These are phyloP conservation scores for Pleoardoris graminearum DNA, from an alignment of 2,329 filamentous ascomycete species.

Conservation along the genomic window DNA sequence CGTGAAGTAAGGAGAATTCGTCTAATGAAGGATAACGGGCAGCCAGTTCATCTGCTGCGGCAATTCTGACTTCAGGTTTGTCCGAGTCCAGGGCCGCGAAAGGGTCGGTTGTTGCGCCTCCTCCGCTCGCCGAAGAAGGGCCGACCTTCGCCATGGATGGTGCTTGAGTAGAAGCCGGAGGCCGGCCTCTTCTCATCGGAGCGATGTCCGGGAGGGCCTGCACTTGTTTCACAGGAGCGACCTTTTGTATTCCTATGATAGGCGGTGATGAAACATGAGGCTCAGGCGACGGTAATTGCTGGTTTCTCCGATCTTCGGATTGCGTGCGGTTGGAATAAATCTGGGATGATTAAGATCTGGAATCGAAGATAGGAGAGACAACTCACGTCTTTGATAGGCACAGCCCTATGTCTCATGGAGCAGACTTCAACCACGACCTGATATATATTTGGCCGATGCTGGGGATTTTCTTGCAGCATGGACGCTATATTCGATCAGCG, in stretches of 20 bases:
- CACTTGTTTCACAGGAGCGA: conserved; percentile 71
- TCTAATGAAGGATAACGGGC: conserved; percentile 87
- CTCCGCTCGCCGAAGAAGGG: conserved; percentile 71
- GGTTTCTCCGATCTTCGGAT: conserved; percentile 64
- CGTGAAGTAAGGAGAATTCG: conserved; percentile 87
- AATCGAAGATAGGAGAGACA: neutral
- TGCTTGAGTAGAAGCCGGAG: conserved; percentile 58
- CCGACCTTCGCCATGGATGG: conserved; percentile 56
- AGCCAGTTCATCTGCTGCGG: conserved; percentile 76
- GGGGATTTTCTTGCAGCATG: conserved; percentile 86
- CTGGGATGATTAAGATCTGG: conserved; percentile 37
- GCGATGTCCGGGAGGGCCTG: conserved; percentile 83
- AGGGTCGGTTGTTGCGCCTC: conserved; percentile 74
- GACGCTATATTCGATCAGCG: conserved; percentile 61
- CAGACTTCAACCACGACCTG: conserved; percentile 87
- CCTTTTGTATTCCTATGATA: conserved; percentile 78
- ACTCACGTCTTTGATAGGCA: conserved; percentile 83
- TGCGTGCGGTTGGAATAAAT: conserved; percentile 61
- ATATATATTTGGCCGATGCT: conserved; percentile 86
- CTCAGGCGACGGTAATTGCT: conserved; percentile 62
- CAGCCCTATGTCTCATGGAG: conserved; percentile 81
- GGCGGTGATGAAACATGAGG: conserved; percentile 59
- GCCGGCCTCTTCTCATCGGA: conserved; percentile 88
- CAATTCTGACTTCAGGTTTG: conserved; percentile 51
- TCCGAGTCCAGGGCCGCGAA: conserved; percentile 86